Evolutionary conservation across 192 early-diverging fungal genomes (phyloP).

Genomic region (Podila horticola): DNA sequence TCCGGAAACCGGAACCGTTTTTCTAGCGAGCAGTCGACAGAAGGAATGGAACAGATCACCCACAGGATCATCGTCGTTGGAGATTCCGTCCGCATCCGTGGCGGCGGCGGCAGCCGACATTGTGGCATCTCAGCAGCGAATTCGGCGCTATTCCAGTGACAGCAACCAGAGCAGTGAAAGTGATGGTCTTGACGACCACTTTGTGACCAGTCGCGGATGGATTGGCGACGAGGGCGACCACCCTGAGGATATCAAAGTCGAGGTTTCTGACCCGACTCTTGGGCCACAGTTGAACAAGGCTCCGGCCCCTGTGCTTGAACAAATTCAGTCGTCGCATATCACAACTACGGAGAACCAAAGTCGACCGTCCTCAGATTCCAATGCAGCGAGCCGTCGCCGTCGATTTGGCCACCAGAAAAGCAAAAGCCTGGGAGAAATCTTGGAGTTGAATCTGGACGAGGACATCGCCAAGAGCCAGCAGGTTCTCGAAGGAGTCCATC

Average conservation of each 20-base stretch:
- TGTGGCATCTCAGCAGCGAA: not conserved
- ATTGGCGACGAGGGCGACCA: not conserved
- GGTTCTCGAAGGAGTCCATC: slow-evolving; percentile 1
- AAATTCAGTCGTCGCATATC: no score
- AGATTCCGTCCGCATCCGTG: not conserved
- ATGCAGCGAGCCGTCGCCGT: not conserved
- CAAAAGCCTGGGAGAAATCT: slow-evolving; percentile 24
- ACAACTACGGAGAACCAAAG: not conserved
- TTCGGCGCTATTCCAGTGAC: slow-evolving; percentile 7
- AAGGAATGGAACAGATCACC: not conserved
- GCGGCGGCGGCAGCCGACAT: not conserved
- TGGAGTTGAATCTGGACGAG: slow-evolving; percentile 22
- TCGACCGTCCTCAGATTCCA: not conserved
- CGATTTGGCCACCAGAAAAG: slow-evolving; percentile 38
- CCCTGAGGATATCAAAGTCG: no score
- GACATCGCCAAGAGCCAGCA: slow-evolving; percentile 16
- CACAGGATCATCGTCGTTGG: not conserved
- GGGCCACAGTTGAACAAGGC: no score
- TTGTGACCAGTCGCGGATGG: slow-evolving; percentile 30
- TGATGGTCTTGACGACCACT: slow-evolving; percentile 23
- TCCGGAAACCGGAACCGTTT: not conserved
- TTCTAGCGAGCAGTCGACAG: not conserved
- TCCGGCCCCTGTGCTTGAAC: no score
- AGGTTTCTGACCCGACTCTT: no score
- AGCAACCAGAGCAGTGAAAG: not conserved